Conservation (phyloP, 2,329 filamentous ascomycete genomes). For the Nemania sp. region DNA sequence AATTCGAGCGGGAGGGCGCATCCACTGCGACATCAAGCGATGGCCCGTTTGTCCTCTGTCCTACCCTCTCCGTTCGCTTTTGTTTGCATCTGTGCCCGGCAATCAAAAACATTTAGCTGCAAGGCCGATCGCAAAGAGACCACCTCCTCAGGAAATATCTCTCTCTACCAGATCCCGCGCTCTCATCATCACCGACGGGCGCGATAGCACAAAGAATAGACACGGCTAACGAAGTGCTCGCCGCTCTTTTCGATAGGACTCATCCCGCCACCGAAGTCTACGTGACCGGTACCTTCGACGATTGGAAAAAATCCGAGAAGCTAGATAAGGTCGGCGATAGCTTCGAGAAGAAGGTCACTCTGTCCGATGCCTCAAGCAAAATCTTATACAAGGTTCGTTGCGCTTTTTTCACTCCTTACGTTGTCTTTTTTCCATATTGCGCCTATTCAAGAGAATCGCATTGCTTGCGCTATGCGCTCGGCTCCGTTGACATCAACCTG, state of each 20-base stretch:
- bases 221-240: not conserved
- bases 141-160: too few relatives aligned
- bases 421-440: not conserved
- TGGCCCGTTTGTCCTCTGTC: not conserved
- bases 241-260: slow-evolving; percentile 61
- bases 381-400: slow-evolving; percentile 88
- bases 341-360: slow-evolving; percentile 80
- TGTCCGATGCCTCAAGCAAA: slow-evolving; percentile 69
- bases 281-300: slow-evolving; percentile 94
- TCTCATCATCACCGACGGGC: too few relatives aligned
- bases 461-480: slow-evolving; percentile 5
- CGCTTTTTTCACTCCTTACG: not conserved
- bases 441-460: too few relatives aligned
- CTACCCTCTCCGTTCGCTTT: not conserved
- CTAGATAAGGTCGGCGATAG: slow-evolving; percentile 73
- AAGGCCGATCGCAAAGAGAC: slow-evolving; percentile 2
- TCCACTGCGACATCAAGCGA: not conserved
- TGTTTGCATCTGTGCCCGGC: slow-evolving; percentile 5
- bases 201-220: slow-evolving; percentile 15
- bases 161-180: slow-evolving; percentile 3
- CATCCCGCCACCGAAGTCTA: slow-evolving; percentile 84
- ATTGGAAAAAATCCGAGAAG: slow-evolving; percentile 86
- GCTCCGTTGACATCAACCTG: not conserved
- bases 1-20: slow-evolving; percentile 2
- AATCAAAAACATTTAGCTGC: not conserved